These are phyloP conservation scores for Rhizopogon parksii DNA, from an alignment of 1,284 basidiomycete genomes.

Conservation along the genomic window DNA sequence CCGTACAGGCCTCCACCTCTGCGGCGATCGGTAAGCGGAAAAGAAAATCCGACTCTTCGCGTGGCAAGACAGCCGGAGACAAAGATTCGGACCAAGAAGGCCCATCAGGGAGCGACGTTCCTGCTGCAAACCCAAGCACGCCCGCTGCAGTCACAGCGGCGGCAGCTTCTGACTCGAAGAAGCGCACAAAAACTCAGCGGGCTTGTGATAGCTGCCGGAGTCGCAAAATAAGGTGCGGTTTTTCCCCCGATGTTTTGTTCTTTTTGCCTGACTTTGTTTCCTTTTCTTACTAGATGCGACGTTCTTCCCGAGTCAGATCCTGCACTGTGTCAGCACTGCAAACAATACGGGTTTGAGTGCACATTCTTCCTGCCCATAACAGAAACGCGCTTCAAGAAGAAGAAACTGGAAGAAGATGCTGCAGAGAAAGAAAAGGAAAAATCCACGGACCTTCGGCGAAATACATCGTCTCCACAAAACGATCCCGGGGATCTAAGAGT, in stretches of 20 bases:
- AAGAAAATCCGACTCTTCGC: conserved; percentile 44
- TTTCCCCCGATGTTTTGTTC: background rate
- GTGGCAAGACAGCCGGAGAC: conserved; percentile 33
- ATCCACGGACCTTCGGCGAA: conserved; percentile 21
- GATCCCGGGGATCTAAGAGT: conserved; percentile 48
- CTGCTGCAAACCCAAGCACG: conserved; percentile 25
- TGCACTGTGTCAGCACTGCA: conserved; percentile 78
- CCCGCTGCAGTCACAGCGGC: conserved; percentile 26
- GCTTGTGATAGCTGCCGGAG: conserved; percentile 89
- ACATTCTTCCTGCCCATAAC: conserved; percentile 97
- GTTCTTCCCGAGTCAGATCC: conserved; percentile 68
- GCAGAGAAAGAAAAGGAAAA: conserved; percentile 37
- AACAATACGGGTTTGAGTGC: conserved; percentile 86
- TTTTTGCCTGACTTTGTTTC: background rate
- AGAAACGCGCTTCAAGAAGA: conserved; percentile 97
- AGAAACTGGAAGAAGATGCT: conserved; percentile 68
- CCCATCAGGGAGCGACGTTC: conserved; percentile 42
- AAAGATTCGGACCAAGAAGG: conserved; percentile 54
- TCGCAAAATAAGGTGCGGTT: conserved; percentile 78
- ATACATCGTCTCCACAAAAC: conserved; percentile 31
- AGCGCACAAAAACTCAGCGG: conserved; percentile 85
- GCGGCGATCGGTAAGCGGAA: conserved; percentile 50
- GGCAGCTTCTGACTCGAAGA: conserved; percentile 55
- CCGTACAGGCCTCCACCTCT: conserved; percentile 33
- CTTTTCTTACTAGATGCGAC: conserved; percentile 54